phyloP scores from a whole-genome alignment of 768 basidiomycete species.

The Bullera alba region DNA sequence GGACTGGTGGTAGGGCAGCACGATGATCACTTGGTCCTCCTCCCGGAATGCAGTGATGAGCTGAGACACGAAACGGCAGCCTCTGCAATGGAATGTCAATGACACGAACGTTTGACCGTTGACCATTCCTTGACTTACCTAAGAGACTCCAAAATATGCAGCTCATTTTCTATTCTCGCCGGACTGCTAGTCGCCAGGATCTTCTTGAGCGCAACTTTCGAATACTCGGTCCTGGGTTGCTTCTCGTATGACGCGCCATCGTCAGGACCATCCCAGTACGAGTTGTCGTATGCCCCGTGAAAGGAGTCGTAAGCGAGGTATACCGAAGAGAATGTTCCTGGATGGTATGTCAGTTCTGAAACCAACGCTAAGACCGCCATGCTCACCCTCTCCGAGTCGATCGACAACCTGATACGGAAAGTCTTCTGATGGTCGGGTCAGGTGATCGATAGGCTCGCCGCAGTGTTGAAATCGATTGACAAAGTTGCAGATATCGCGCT shows the following conservation, averaged over 20 bases:
- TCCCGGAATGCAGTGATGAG: constrained; percentile 89
- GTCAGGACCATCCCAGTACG: constrained; percentile 49
- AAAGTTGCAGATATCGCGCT: constrained; percentile 68
- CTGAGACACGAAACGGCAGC: constrained; percentile 81
- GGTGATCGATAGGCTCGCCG: constrained; percentile 11
- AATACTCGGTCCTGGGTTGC: constrained; percentile 24
- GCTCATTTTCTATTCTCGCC: constrained; percentile 83
- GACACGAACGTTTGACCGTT: not conserved
- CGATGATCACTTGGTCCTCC: constrained; percentile 82
- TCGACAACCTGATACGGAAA: constrained; percentile 67
- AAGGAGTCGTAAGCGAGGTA: constrained; percentile 87
- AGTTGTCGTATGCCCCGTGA: constrained; percentile 55
- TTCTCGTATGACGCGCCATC: not conserved
- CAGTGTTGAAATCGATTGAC: constrained; percentile 54
- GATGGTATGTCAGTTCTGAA: not conserved
- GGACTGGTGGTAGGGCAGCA: constrained; percentile 88
- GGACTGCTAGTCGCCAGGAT: constrained; percentile 96
- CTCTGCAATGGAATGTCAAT: constrained; percentile 56
- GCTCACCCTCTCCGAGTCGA: constrained; percentile 70
- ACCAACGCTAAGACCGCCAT: not conserved
- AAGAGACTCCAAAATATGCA: constrained; percentile 73
- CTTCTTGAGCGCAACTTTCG: constrained; percentile 85
- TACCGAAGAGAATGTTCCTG: constrained; percentile 96
- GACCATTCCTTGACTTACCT: constrained; percentile 41
- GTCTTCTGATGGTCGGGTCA: constrained; percentile 12